Conservation (phyloP, 768 basidiomycete species). For the Lactarius pseudohatsudake region DNA sequence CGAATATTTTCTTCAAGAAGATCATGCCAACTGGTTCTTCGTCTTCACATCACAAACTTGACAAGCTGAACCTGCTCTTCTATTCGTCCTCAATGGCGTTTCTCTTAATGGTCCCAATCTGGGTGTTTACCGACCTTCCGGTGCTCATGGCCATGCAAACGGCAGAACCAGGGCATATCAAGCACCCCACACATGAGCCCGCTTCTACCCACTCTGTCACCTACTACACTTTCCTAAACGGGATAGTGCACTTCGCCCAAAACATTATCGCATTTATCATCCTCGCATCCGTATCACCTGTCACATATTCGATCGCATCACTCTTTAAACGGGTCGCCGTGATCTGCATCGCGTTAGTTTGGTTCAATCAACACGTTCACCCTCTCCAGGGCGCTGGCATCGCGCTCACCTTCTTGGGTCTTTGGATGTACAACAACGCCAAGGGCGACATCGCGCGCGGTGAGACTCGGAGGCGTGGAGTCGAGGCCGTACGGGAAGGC, state of each 20-base stretch:
- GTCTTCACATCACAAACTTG: slow-evolving; percentile 69
- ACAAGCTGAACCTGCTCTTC: slow-evolving; percentile 94
- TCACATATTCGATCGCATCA: slow-evolving; percentile 98
- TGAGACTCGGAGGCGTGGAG: slow-evolving; percentile 80
- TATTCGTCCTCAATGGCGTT: slow-evolving; percentile 96
- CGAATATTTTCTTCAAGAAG: slow-evolving; percentile 99
- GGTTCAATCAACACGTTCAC: slow-evolving; percentile 90
- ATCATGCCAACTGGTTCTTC: slow-evolving; percentile 69
- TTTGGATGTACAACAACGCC: slow-evolving; percentile 95
- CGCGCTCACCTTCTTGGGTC: slow-evolving; percentile 79
- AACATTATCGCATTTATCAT: slow-evolving; percentile 98
- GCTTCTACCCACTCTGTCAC: slow-evolving; percentile 59
- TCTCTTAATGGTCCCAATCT: slow-evolving; percentile 92
- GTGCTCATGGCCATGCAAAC: slow-evolving; percentile 50
- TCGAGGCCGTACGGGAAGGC: slow-evolving; percentile 69
- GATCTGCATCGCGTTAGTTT: slow-evolving; percentile 95
- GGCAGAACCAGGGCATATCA: slow-evolving; percentile 42
- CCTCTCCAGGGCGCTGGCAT: slow-evolving; percentile 89
- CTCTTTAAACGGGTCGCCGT: slow-evolving; percentile 97
- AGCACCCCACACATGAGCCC: slow-evolving; percentile 48
- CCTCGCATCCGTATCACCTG: slow-evolving; percentile 92
- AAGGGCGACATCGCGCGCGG: slow-evolving; percentile 92
- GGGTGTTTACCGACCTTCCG: slow-evolving; percentile 86
- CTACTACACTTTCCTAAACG: slow-evolving; percentile 90
- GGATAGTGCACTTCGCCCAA: slow-evolving; percentile 93